A percentile compares a stretch with the other conserved stretches of the same genome.
Conservation (phyloP, 2,329 filamentous ascomycete genomes). For the Cladosporium sp. region DNA sequence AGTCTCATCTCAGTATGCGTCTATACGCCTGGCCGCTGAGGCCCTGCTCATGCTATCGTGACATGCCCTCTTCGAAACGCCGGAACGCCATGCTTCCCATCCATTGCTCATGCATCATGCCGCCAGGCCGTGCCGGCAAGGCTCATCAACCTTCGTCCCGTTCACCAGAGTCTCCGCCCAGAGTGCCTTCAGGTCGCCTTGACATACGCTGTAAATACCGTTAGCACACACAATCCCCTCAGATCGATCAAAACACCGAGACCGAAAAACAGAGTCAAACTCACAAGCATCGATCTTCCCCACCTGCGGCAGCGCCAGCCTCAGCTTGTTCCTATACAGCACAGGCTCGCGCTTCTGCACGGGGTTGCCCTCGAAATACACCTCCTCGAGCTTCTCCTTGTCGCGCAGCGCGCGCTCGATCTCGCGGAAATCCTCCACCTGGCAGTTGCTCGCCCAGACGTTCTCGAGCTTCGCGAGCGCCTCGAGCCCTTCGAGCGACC, state of each 20-base stretch:
- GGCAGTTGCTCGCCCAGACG: slow-evolving; percentile 89
- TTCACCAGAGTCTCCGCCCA: too few species aligned
- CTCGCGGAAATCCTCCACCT: slow-evolving; percentile 71
- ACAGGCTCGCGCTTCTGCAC: slow-evolving; percentile 73
- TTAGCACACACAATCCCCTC: background rate
- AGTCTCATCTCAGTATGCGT: too few species aligned
- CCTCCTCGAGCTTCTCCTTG: slow-evolving; percentile 75
- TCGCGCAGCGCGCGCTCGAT: slow-evolving; percentile 71
- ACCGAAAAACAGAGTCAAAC: slow-evolving; percentile 35
- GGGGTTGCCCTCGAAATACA: slow-evolving; percentile 95
- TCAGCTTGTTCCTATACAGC: slow-evolving; percentile 89
- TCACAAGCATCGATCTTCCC: slow-evolving; percentile 95
- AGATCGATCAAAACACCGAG: background rate
- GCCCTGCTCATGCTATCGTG: too few species aligned
- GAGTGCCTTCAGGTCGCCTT: slow-evolving; percentile 2
- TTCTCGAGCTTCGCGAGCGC: slow-evolving; percentile 71
- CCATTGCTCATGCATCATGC: too few species aligned
- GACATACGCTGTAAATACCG: slow-evolving; percentile 3
- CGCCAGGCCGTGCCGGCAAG: too few species aligned
- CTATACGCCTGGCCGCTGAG: too few species aligned
- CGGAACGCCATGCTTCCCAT: too few species aligned
- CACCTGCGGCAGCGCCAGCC: slow-evolving; percentile 77
- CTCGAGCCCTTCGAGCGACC: slow-evolving; percentile 65
- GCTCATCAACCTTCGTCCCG: too few species aligned
- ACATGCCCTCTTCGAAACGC: too few species aligned